Percentiles rank a stretch among this genome's conserved stretches.
phyloP scores from a whole-genome alignment of 225 moss, liverwort and hornwort genomes.

The Asterella californica region DNA sequence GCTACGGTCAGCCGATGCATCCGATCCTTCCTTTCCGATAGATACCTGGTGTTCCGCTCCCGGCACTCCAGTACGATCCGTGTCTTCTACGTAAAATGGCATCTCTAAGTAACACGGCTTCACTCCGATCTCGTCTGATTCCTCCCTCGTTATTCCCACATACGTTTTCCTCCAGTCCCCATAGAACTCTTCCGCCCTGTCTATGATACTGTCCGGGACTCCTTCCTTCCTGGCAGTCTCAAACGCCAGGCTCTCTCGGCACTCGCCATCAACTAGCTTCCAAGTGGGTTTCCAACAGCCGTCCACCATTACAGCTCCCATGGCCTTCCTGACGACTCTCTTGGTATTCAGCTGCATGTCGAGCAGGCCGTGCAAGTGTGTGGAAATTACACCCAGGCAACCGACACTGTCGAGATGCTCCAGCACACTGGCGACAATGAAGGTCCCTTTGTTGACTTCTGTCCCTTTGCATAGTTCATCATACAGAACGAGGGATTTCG shows the following conservation, averaged over 20 bases:
- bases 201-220: constrained; percentile 61
- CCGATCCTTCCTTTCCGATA: neutral
- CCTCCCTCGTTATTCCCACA: neutral
- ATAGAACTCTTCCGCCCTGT: constrained; percentile 77
- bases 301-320: constrained; percentile 67
- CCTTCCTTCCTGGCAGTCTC: constrained; percentile 97
- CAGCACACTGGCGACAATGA: constrained; percentile 87
- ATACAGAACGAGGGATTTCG: constrained; percentile 76
- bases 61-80: neutral
- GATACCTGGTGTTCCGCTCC: neutral
- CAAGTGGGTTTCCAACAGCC: constrained; percentile 70
- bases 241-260: constrained; percentile 92
- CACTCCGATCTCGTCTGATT: neutral
- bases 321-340: constrained; percentile 80
- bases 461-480: constrained; percentile 98
- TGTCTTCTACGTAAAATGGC: neutral
- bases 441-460: constrained; percentile 92
- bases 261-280: constrained; percentile 84
- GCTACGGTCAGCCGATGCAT: neutral
- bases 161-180: constrained; percentile 19
- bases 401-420: constrained; percentile 79
- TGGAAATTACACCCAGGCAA: constrained; percentile 90
- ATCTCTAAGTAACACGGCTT: neutral
- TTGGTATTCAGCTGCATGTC: constrained; percentile 74
- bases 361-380: constrained; percentile 87